Evolutionary conservation across 768 basidiomycete genomes (phyloP).

Genomic region (Mycena sanguinolenta): DNA sequence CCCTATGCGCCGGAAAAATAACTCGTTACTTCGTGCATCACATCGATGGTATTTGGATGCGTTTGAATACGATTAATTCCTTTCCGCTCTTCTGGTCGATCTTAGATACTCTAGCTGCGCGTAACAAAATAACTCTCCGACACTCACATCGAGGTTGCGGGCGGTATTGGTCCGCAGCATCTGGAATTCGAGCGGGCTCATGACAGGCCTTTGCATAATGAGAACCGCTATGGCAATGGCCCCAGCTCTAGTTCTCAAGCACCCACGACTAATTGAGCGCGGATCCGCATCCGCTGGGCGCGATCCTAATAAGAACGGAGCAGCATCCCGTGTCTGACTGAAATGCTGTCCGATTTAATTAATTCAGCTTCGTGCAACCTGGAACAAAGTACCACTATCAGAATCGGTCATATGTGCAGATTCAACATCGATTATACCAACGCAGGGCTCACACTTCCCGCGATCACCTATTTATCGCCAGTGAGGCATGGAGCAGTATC

Average conservation of each 20-base stretch:
- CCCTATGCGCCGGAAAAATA: too few species aligned
- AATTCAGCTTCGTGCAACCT: neutral
- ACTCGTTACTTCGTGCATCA: too few species aligned
- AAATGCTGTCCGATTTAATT: slow-evolving; percentile 4
- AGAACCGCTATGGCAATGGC: too few species aligned
- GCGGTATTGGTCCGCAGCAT: too few species aligned
- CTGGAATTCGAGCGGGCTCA: too few species aligned
- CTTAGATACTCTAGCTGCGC: too few species aligned
- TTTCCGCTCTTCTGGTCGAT: too few species aligned
- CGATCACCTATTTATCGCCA: neutral
- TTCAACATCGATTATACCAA: neutral
- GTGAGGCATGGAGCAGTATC: neutral
- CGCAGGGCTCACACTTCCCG: neutral
- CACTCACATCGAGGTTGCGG: too few species aligned
- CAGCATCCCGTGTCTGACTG: slow-evolving; percentile 1
- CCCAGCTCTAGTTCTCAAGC: neutral
- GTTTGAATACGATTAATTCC: too few species aligned
- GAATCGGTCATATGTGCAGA: too few species aligned
- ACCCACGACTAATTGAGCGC: neutral
- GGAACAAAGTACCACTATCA: neutral
- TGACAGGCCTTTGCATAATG: neutral
- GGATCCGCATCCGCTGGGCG: neutral
- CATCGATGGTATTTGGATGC: too few species aligned
- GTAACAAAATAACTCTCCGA: too few species aligned
- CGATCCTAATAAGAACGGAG: neutral